phyloP scores from a whole-genome alignment of 768 basidiomycete genomes.

The Lactarius trivialis region DNA sequence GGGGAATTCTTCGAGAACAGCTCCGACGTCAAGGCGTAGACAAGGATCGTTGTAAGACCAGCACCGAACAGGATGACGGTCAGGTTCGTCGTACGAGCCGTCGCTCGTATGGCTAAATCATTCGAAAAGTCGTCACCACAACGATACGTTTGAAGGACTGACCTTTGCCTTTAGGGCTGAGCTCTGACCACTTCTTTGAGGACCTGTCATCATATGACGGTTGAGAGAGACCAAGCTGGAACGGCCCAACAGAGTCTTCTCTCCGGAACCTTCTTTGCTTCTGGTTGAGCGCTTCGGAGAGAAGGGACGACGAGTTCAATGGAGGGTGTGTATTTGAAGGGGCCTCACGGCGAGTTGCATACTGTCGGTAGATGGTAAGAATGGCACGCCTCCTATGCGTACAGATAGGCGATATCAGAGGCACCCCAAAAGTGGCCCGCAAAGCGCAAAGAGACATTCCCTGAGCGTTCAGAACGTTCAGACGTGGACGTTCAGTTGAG shows the following conservation, averaged over 20 bases:
- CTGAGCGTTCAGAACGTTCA: not conserved
- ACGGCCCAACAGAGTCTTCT: constrained; percentile 68
- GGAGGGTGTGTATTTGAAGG: not conserved
- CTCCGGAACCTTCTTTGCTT: constrained; percentile 37
- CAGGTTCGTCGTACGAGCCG: constrained; percentile 46
- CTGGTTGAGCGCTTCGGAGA: constrained; percentile 61
- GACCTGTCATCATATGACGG: constrained; percentile 48
- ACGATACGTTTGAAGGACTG: constrained; percentile 2
- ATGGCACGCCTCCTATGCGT: not conserved
- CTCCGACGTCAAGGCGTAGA: constrained; percentile 77
- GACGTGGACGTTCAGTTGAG: not conserved
- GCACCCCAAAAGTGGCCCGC: not conserved
- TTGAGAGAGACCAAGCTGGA: constrained; percentile 63
- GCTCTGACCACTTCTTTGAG: constrained; percentile 71
- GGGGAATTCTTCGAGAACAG: constrained; percentile 86
- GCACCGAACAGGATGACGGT: constrained; percentile 68
- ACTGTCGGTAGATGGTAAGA: constrained; percentile 1
- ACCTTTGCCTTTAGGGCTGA: constrained; percentile 76
- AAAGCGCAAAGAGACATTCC: constrained; percentile 6
- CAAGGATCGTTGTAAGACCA: constrained; percentile 65
- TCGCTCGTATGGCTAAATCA: constrained; percentile 43
- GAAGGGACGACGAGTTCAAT: constrained; percentile 41
- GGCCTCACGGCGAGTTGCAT: constrained; percentile 15
- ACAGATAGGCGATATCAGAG: not conserved
- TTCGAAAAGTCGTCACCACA: not conserved